Evolutionary conservation across 805 yeast species (phyloP), one percentile per base, ranked within the genome.

Genomic region (Monosporozyma solicola): DNA sequence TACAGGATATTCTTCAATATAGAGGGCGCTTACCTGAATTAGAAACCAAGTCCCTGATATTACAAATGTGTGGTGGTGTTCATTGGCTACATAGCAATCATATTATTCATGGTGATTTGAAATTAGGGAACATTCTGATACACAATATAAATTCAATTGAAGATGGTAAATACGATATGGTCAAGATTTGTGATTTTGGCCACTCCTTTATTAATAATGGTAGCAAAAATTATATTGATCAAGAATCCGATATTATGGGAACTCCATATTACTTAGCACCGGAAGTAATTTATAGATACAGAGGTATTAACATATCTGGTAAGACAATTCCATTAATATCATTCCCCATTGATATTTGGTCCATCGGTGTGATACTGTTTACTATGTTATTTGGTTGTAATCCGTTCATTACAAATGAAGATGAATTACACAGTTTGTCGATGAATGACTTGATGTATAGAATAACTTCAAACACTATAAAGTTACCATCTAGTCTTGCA

Each of bases 261-360:
- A 92, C 99, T 13, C 98, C 98, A 53, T 91, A 91, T 71, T 92
- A 92, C 67, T 89, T 92, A 64, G 97, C 98, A 1, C 98, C 99
- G 3, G 99, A 92, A 72, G 95, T 92, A 3, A 49, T 52, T 27
- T 48, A 46, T 41, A 41, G 16, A 16, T 48, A 48, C n/a, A 24
- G 25, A 41, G 37, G 35, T 15, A 50, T 41, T 10, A 35, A 77
- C 90, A 58, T 85, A 27, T 43, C 44, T n/a, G 88, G 27, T 92
- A 94, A 31, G 86, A 87, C 62, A 77, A 74, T 51, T 76, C 80
- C 24, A 96, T 96, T 13, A 96, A 91, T 69, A 15, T 82, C 94
- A 50, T 89, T 82, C 64, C 96, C 89, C 67, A 96, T 89, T 49
- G 99, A 92, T 68, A 80, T 89, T 55, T 92, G 99, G 99, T 91